Evolutionary conservation across 2,329 filamentous ascomycete species (phyloP).

Genomic region (Epicoccum sorghinum): DNA sequence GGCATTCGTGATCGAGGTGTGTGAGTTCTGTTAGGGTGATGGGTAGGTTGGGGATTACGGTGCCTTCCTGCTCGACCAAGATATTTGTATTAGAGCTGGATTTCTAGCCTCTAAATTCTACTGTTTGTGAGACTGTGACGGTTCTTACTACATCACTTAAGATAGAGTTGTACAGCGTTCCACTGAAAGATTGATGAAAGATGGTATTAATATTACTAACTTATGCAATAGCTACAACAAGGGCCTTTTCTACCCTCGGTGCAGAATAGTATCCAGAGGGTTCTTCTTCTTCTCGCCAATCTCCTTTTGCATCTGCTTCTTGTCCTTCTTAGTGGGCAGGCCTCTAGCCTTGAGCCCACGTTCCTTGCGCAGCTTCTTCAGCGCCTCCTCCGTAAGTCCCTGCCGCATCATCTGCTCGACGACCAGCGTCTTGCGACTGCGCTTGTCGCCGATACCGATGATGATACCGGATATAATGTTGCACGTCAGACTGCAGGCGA

Average conservation of each 20-base stretch:
- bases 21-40: too few relatives aligned
- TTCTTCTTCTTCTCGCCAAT: constrained; percentile 33
- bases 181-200: too few relatives aligned
- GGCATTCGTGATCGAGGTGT: too few relatives aligned
- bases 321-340: constrained; percentile 32
- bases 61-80: too few relatives aligned
- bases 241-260: constrained; percentile 24
- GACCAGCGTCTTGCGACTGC: constrained; percentile 84
- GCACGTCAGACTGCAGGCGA: constrained; percentile 76
- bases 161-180: too few relatives aligned
- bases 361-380: constrained; percentile 60
- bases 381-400: constrained; percentile 70
- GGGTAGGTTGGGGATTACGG: too few relatives aligned
- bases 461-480: constrained; percentile 79
- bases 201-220: constrained; percentile 6
- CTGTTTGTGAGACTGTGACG: too few relatives aligned
- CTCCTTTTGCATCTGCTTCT: constrained; percentile 27
- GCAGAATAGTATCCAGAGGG: constrained; percentile 34
- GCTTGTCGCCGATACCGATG: constrained; percentile 76
- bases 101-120: too few relatives aligned
- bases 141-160: too few relatives aligned
- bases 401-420: constrained; percentile 77
- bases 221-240: neutral
- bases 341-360: constrained; percentile 40
- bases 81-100: too few relatives aligned